Evolutionary conservation across 306 rosid genomes (phyloP).

Genomic region (Sechiopsis laciniata): DNA sequence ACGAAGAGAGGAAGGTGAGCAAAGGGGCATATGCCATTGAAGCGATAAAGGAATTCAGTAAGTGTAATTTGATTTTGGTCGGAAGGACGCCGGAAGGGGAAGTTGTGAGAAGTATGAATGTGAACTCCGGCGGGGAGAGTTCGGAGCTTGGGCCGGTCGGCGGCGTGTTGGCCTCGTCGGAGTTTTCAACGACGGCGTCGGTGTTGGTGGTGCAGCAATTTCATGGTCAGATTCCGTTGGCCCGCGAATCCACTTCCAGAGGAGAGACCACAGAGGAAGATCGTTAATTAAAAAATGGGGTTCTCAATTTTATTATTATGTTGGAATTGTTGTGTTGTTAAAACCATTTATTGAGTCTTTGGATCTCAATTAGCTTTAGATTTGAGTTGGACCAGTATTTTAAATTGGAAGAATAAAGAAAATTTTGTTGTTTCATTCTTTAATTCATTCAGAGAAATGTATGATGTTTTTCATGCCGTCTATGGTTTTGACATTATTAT

Average conservation of each 20-base stretch:
- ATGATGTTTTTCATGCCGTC: too few species aligned
- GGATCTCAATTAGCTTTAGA: neutral
- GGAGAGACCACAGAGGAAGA: neutral
- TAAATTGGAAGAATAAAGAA: neutral
- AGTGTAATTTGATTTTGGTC: conserved; percentile 44
- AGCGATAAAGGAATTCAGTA: conserved; percentile 26
- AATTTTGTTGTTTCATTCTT: neutral
- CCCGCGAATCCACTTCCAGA: neutral
- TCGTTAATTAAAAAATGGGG: neutral
- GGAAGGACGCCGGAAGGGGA: conserved; percentile 48
- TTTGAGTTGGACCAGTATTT: neutral
- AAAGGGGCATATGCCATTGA: conserved; percentile 29
- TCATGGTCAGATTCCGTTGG: neutral
- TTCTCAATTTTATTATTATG: neutral
- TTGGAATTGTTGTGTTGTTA: neutral
- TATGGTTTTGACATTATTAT: too few species aligned
- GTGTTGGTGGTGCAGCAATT: conserved; percentile 55
- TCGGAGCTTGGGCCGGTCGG: conserved; percentile 57
- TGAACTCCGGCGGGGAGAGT: conserved; percentile 26
- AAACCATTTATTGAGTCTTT: too few species aligned
- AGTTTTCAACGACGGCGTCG: conserved; percentile 40
- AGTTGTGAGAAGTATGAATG: conserved; percentile 32
- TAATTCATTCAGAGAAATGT: neutral
- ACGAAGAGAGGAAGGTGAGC: conserved; percentile 23
- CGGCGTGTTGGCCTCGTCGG: conserved; percentile 33